Percentiles rank a stretch among this genome's conserved stretches.
Conservation (phyloP, 345 rosid species). For the Schrenkiella parvula region DNA sequence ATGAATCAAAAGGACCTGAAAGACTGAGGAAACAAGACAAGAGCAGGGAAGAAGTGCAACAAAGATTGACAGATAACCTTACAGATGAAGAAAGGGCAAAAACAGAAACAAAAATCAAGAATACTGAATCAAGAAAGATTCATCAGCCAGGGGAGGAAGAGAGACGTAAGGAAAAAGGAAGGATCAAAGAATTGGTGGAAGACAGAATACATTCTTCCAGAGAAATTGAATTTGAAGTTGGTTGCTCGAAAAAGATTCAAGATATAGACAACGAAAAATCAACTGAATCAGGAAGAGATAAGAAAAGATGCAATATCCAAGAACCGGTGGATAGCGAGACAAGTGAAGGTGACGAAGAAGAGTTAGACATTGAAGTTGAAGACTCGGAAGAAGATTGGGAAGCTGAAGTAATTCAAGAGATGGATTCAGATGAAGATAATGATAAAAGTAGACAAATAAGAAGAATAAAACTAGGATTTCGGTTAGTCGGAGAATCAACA, state of each 20-base stretch:
- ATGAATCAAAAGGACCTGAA: background rate
- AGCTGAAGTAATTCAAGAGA: conserved; percentile 26
- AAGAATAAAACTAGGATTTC: conserved; percentile 12
- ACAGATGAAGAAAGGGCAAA: conserved; percentile 9
- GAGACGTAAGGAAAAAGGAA: conserved; percentile 3
- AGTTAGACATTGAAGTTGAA: conserved; percentile 20
- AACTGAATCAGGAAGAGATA: background rate
- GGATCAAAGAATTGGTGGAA: background rate
- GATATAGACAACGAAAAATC: conserved; percentile 11
- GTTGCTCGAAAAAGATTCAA: conserved; percentile 6
- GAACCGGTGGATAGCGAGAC: conserved; percentile 10
- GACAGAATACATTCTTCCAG: background rate
- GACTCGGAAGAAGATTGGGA: conserved; percentile 33
- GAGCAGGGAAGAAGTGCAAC: background rate
- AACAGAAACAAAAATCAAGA: background rate
- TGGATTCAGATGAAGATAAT: conserved; percentile 16
- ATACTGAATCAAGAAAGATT: background rate
- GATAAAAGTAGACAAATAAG: conserved; percentile 21
- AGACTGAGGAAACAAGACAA: background rate
- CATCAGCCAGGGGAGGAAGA: background rate
- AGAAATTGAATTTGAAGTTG: background rate
- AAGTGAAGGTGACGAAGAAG: conserved; percentile 24
- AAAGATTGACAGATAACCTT: background rate
- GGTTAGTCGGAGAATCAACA: conserved; percentile 54
- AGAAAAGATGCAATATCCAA: conserved; percentile 4